These are phyloP conservation scores for Trypanosoma congolense DNA, from an alignment of 208 protist species.

Conservation along the genomic window DNA sequence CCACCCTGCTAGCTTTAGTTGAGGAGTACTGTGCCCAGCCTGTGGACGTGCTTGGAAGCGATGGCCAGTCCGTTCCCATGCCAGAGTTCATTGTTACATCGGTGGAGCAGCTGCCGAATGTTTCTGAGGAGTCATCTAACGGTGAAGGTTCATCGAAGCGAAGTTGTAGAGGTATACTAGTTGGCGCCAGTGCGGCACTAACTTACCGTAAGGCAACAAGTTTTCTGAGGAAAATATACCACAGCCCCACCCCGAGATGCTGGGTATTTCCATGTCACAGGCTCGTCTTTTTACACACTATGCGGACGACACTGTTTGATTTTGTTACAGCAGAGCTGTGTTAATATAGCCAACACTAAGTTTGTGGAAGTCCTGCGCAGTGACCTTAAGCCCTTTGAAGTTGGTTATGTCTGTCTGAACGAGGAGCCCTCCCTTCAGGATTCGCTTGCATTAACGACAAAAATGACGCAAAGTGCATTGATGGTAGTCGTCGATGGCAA, in stretches of 20 bases:
- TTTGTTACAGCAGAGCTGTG: slow-evolving; percentile 62
- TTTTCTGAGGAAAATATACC: slow-evolving; percentile 52
- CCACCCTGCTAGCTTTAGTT: slow-evolving; percentile 47
- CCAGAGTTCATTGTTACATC: slow-evolving; percentile 75
- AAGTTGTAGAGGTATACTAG: slow-evolving; percentile 52
- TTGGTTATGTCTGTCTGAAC: slow-evolving; percentile 67
- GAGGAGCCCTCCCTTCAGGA: slow-evolving; percentile 26
- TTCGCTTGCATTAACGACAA: slow-evolving; percentile 8
- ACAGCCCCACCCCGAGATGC: slow-evolving; percentile 38
- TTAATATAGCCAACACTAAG: slow-evolving; percentile 11
- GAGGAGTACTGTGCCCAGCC: slow-evolving; percentile 67
- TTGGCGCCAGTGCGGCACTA: slow-evolving; percentile 56
- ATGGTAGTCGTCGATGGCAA: slow-evolving; percentile 59
- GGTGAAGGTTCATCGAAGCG: slow-evolving; percentile 18
- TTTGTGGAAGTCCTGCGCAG: slow-evolving; percentile 27
- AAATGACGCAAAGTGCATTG: slow-evolving; percentile 15
- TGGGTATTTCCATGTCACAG: slow-evolving; percentile 32
- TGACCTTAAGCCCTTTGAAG: slow-evolving; percentile 58
- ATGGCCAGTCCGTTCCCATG: slow-evolving; percentile 46
- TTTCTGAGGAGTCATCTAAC: slow-evolving; percentile 6
- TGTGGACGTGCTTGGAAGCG: slow-evolving; percentile 49
- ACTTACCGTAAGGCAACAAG: slow-evolving; percentile 50
- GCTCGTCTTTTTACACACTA: slow-evolving; percentile 46
- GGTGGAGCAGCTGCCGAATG: slow-evolving; percentile 28
- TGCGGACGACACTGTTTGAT: slow-evolving; percentile 70